Conservation (phyloP, 768 basidiomycete species). For the Tulasnella sp. region DNA sequence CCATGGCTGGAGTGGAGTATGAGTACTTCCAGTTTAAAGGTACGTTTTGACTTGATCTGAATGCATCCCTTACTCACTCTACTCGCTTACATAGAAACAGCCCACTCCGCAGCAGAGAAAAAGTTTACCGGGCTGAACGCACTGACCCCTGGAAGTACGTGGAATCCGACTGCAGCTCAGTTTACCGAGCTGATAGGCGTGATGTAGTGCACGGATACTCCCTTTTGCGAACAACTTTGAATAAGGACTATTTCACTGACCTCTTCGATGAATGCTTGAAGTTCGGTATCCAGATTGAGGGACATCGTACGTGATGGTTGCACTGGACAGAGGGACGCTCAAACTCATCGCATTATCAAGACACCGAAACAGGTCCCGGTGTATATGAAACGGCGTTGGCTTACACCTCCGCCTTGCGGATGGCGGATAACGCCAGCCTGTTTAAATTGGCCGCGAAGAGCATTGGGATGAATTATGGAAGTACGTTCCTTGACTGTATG, state of each 20-base stretch:
- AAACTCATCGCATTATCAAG: conserved; percentile 32
- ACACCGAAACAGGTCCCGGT: conserved; percentile 86
- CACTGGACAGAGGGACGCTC: background rate
- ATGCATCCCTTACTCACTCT: background rate
- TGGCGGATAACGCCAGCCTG: conserved; percentile 86
- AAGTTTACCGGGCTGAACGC: conserved; percentile 64
- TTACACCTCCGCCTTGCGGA: conserved; percentile 66
- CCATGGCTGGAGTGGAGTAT: conserved; percentile 86
- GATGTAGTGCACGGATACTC: conserved; percentile 91
- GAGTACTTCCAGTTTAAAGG: conserved; percentile 96
- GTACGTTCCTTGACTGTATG: background rate
- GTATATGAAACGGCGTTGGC: conserved; percentile 82
- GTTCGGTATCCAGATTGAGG: conserved; percentile 79
- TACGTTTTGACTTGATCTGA: conserved; percentile 26
- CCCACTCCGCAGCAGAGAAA: conserved; percentile 67
- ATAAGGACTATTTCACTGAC: conserved; percentile 81
- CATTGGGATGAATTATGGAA: conserved; percentile 74
- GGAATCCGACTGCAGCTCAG: background rate
- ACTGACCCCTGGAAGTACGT: conserved; percentile 87
- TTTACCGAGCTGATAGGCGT: background rate
- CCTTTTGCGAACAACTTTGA: conserved; percentile 80
- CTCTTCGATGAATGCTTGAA: conserved; percentile 65
- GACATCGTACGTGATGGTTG: conserved; percentile 56
- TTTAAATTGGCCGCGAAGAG: conserved; percentile 93
- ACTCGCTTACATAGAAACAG: conserved; percentile 54